A percentile compares a stretch with the other conserved stretches of the same genome.
These are phyloP conservation scores for Tetrapisispora taiwanensis DNA, from an alignment of 805 yeast species.

Conservation along the genomic window DNA sequence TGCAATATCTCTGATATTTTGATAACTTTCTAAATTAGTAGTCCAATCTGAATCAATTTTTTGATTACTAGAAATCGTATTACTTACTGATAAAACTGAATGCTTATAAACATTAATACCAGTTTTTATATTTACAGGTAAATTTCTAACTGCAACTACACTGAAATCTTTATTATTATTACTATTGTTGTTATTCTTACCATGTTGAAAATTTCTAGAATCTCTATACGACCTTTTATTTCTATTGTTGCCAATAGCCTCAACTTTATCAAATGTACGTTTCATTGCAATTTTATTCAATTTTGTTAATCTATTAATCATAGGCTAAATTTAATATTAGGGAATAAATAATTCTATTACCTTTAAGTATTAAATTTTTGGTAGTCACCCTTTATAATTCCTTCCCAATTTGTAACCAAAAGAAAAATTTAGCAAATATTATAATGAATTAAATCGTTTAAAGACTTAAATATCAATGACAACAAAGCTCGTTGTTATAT, in stretches of 20 bases:
- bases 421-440: no score
- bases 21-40: constrained; percentile 12
- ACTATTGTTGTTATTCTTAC: neutral
- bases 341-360: no score
- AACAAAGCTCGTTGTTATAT: no score
- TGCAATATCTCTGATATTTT: constrained; percentile 6
- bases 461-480: no score
- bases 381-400: no score
- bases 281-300: neutral
- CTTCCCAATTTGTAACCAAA: no score
- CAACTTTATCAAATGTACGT: neutral
- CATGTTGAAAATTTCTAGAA: neutral
- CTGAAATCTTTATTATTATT: neutral
- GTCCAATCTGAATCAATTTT: constrained; percentile 12
- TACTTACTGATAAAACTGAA: neutral
- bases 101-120: constrained; percentile 2
- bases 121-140: neutral
- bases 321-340: no score
- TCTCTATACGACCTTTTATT: constrained; percentile 1
- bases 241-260: neutral
- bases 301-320: neutral
- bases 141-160: neutral
- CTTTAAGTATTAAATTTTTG: no score
- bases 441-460: no score
- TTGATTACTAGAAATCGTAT: neutral